Base-by-base conservation (phyloP, 345 rosid genomes). In the Citrus glauca region DNA sequence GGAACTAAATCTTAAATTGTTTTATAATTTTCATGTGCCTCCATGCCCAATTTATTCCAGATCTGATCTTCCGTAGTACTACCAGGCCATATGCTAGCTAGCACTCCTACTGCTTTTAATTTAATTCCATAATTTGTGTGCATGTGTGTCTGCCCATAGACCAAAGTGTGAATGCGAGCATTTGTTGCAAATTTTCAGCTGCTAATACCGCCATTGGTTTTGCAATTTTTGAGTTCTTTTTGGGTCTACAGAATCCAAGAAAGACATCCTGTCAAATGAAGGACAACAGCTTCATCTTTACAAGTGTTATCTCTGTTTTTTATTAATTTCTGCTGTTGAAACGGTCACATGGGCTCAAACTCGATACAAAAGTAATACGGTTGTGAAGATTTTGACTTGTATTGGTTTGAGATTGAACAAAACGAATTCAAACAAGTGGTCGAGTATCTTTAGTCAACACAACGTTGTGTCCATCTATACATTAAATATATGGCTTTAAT, bases 31-130 rank as follows among this genome's bases (percentile, higher is more conserved):
- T 53, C 78, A 57, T 64, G 71, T 78, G 82, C 69, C 63, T 25
- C 38, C 24, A 50, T 16, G 37, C 71, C 17, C 57, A 53, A 53
- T 53, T 17, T 53, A 17, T 10, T 11, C 62, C 73, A 79, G 85
- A 78, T 85, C 83, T 73, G 80, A 85, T 83, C 77, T 82, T 78
- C 82, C 82, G 71, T 71, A 37, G 73, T 66, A 62, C 81, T 78
- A 37, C 16, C 11, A 20, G 20, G 14, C 50, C 73, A 55, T 73
- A 56, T 55, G 64, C 65, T 57, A 5, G 22, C 22, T 63, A 32
- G 66, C 16, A 16, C 20, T 35, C 22, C 28, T 28, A 13, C 66
- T 62, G 66, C 48, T 20, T 37, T 3, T 53, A 53, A 53, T 53
- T 53, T 53, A 53, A 53, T 53, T 53, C 17, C 5, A 45, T 53